A percentile compares a stretch with the other conserved stretches of the same genome.
phyloP scores from a whole-genome alignment of 2,329 filamentous ascomycete species.

The Aspergillus terreus region DNA sequence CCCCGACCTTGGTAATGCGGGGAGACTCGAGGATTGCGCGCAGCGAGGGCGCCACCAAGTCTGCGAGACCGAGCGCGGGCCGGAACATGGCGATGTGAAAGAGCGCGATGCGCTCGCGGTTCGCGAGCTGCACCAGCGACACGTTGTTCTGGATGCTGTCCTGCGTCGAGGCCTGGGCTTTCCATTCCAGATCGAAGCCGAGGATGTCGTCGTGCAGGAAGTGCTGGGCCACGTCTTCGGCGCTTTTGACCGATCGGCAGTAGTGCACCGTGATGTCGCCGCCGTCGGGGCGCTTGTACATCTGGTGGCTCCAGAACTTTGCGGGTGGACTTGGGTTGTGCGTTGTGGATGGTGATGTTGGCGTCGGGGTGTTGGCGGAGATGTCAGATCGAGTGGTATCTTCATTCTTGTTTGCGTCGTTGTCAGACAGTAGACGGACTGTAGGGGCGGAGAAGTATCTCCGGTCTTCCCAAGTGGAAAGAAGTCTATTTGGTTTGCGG shows the following conservation, averaged over 20 bases:
- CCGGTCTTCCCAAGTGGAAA: neutral
- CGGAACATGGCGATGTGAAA: constrained; percentile 73
- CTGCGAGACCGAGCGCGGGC: constrained; percentile 35
- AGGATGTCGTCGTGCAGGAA: constrained; percentile 68
- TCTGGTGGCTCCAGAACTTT: constrained; percentile 30
- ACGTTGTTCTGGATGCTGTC: constrained; percentile 63
- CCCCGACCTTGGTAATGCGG: constrained; percentile 69
- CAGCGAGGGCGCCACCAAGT: constrained; percentile 68
- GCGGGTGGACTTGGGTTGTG: constrained; percentile 1
- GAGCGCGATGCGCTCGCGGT: constrained; percentile 69
- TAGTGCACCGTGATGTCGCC: constrained; percentile 69
- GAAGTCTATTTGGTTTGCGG: neutral
- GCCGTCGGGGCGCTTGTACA: constrained; percentile 46
- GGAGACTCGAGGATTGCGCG: constrained; percentile 68
- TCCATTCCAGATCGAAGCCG: constrained; percentile 93
- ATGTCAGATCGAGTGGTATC: neutral
- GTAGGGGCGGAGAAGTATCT: neutral
- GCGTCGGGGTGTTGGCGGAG: neutral
- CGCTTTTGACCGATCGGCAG: constrained; percentile 63
- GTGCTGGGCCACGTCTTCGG: constrained; percentile 62
- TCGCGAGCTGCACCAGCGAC: constrained; percentile 79
- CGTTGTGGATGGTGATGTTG: neutral
- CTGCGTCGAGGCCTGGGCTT: constrained; percentile 45
- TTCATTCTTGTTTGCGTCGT: neutral
- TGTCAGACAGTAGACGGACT: neutral